These are phyloP conservation scores for Coemansia aciculifera DNA, from an alignment of 192 early-diverging fungal genomes.

Conservation along the genomic window DNA sequence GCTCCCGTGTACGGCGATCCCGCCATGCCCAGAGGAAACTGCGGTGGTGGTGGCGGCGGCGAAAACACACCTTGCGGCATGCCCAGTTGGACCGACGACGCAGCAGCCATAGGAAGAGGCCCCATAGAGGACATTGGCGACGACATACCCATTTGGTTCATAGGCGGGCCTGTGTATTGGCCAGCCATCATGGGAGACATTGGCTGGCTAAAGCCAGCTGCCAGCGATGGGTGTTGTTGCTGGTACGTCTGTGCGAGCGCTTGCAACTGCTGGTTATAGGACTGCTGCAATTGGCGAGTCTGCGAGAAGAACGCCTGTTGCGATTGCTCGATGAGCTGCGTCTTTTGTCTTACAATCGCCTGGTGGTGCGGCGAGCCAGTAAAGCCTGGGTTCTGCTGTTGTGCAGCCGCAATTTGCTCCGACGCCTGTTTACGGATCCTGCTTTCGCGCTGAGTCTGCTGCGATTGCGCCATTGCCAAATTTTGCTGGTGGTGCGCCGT, in stretches of 20 bases:
- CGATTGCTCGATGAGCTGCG: slow-evolving; percentile 40
- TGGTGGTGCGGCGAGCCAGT: slow-evolving; percentile 39
- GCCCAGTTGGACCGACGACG: neutral
- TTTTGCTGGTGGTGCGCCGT: slow-evolving; percentile 35
- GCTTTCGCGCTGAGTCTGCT: slow-evolving; percentile 33
- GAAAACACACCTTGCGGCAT: slow-evolving; percentile 9
- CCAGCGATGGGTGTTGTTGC: slow-evolving; percentile 25
- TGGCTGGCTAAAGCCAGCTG: slow-evolving; percentile 9
- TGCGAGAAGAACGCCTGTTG: slow-evolving; percentile 38
- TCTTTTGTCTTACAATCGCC: slow-evolving; percentile 40
- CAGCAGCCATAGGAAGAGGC: slow-evolving; percentile 4
- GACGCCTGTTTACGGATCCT: slow-evolving; percentile 34
- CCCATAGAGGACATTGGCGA: slow-evolving; percentile 27
- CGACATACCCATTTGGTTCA: slow-evolving; percentile 16
- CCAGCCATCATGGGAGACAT: slow-evolving; percentile 17
- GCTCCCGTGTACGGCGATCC: slow-evolving; percentile 23
- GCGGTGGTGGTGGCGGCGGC: slow-evolving; percentile 5
- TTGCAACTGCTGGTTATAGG: slow-evolving; percentile 38
- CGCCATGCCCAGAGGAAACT: slow-evolving; percentile 13
- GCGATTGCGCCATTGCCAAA: slow-evolving; percentile 35
- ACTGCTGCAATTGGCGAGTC: slow-evolving; percentile 31
- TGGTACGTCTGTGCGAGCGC: slow-evolving; percentile 29
- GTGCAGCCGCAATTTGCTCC: slow-evolving; percentile 24
- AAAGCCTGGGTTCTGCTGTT: slow-evolving; percentile 45
- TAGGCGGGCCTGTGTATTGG: slow-evolving; percentile 9